These are phyloP conservation scores for Hanseniaspora meyeri DNA, from an alignment of 805 yeast species.

Conservation along the genomic window DNA sequence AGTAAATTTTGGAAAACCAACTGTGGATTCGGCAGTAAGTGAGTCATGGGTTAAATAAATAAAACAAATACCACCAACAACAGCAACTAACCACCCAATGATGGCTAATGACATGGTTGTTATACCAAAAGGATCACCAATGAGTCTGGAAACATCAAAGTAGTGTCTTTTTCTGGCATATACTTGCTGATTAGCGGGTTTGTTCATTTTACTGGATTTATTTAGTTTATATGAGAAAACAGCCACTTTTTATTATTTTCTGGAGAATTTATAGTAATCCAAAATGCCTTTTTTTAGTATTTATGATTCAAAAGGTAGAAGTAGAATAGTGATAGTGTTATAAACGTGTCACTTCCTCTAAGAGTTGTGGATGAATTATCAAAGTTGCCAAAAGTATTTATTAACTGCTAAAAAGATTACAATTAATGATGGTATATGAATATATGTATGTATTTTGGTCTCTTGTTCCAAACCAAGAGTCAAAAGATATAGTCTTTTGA, in stretches of 20 bases:
- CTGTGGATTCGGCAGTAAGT: conserved; percentile 22
- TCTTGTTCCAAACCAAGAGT: no score
- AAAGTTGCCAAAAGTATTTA: no score
- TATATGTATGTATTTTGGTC: no score
- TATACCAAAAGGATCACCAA: conserved; percentile 80
- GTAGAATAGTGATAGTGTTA: no score
- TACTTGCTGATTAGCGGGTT: not conserved
- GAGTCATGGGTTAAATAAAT: not conserved
- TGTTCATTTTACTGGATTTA: not conserved
- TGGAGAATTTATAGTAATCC: no score
- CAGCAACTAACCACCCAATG: conserved; percentile 76
- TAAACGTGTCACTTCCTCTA: no score
- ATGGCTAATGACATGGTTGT: conserved; percentile 63
- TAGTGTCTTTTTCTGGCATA: conserved; percentile 19
- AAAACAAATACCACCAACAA: conserved; percentile 67
- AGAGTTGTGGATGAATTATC: no score
- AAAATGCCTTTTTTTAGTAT: no score
- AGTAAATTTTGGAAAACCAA: conserved; percentile 62
- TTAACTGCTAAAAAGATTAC: no score
- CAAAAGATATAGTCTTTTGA: no score
- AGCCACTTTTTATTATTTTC: not conserved
- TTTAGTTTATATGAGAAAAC: conserved; percentile 7
- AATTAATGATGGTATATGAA: no score
- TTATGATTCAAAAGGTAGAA: not conserved
- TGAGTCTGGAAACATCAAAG: conserved; percentile 37